Evolutionary conservation across 805 yeast species (phyloP), one percentile per base, ranked within the genome.

Genomic region (Candida endomychidarum): DNA sequence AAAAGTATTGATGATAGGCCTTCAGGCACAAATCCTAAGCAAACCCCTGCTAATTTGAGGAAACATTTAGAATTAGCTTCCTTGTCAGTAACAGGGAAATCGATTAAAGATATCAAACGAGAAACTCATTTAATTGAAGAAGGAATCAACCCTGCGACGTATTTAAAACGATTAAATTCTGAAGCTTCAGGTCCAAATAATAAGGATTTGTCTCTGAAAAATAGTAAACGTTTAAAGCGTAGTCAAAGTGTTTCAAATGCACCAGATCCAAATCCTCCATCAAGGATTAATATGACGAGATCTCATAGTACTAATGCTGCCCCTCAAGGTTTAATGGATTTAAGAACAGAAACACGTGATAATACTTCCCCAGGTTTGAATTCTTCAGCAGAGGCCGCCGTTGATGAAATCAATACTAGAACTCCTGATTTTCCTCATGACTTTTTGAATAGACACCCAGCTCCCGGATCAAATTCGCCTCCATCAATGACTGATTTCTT

Each of bases 61-160:
- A 63, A 61, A 34, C 82, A 81, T 9, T 53, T 78, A 26, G 81
- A 77, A 48, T 68, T 74, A 23, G 83, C 84, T 0, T 71, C 81
- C 0, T 37, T 77, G 3, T 75, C 81, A 0, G 73, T 79, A 7
- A 73, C 80, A 1, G 84, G 83, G 0, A 76, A 70, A 49, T 63
- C 81, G 0, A 61, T 77, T 4, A 60, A 64, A 38, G 79, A 76
- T 37, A 69, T 79, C 22, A 74, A 78, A 42, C 54, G 65, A 18
- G 80, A 76, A 15, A 71, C 69, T 44, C 72, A 70, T n/a, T 54
- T 74, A 14, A 70, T 75, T 14, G 70, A 73, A 5, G 59, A 66
- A 46, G 83, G 83, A 0, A 61, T 70, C 28, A 76, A 75, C 38
- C 83, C 83, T 0, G 65, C 60, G 3, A 45, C 52, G 5, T 56